Evolutionary conservation across 805 yeast species (phyloP).

Genomic region (Hanseniaspora valbyensis): DNA sequence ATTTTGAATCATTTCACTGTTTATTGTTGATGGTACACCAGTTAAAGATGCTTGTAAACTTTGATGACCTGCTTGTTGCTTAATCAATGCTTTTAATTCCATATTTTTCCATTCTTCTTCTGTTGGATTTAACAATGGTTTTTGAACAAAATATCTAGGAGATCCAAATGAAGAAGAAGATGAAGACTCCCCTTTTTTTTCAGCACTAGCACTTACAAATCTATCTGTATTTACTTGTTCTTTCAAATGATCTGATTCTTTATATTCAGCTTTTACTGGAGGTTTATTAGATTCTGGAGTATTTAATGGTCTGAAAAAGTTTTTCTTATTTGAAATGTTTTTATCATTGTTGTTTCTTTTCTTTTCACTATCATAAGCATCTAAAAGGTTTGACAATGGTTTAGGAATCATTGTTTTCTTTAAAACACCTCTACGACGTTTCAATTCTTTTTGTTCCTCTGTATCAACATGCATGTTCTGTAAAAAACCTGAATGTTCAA

Average conservation of each 20-base stretch:
- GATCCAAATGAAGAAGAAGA: constrained; percentile 6
- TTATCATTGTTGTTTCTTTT: constrained; percentile 13
- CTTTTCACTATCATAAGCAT: constrained; percentile 28
- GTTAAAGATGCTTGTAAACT: constrained; percentile 28
- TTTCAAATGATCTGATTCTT: constrained; percentile 12
- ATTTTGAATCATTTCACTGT: not conserved
- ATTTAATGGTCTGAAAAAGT: not conserved
- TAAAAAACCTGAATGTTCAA: constrained; percentile 29
- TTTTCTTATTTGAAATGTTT: not conserved
- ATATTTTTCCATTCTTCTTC: constrained; percentile 28
- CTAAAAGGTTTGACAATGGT: constrained; percentile 40
- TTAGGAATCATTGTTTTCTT: constrained; percentile 45
- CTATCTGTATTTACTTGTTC: constrained; percentile 10
- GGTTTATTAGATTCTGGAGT: not conserved
- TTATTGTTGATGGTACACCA: constrained; percentile 18
- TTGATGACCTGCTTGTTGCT: constrained; percentile 29
- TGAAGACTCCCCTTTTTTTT: not conserved
- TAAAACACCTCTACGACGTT: constrained; percentile 39
- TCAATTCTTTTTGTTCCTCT: constrained; percentile 40
- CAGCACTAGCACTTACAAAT: not conserved
- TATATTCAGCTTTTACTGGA: not conserved
- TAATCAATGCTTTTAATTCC: constrained; percentile 28
- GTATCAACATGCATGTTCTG: constrained; percentile 31
- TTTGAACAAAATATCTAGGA: constrained; percentile 25
- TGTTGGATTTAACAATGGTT: constrained; percentile 23